Conservation (phyloP, 345 rosid species). For the Gossypium mustelinum region DNA sequence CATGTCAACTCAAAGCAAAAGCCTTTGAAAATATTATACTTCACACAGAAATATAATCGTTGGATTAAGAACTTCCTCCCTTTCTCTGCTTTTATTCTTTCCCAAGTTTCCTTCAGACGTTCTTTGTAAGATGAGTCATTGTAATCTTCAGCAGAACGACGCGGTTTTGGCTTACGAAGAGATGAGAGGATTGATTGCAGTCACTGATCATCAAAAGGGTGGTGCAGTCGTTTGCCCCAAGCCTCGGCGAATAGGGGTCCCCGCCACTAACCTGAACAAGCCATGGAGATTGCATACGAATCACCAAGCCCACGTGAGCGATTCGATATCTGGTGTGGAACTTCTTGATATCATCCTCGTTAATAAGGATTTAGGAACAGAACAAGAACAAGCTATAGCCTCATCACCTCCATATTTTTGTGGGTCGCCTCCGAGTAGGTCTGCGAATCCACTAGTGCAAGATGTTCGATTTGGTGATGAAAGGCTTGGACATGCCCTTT, state of each 20-base stretch:
- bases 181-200: slow-evolving; percentile 42
- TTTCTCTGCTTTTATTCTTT: no score
- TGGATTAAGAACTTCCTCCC: no score
- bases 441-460: slow-evolving; percentile 66
- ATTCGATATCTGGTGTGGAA: slow-evolving; percentile 61
- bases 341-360: slow-evolving; percentile 74
- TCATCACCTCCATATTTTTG: slow-evolving; percentile 59
- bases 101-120: background rate
- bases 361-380: slow-evolving; percentile 64
- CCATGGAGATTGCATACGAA: slow-evolving; percentile 53
- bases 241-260: slow-evolving; percentile 62
- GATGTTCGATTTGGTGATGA: slow-evolving; percentile 89
- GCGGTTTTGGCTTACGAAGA: slow-evolving; percentile 54
- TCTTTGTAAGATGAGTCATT: slow-evolving; percentile 56
- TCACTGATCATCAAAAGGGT: slow-evolving; percentile 46
- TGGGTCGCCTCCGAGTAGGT: slow-evolving; percentile 92
- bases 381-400: slow-evolving; percentile 33
- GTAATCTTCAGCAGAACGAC: slow-evolving; percentile 72
- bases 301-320: slow-evolving; percentile 53
- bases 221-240: slow-evolving; percentile 73
- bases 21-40: no score
- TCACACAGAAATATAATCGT: no score
- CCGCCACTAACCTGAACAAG: slow-evolving; percentile 33
- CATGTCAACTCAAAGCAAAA: no score
- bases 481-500: slow-evolving; percentile 28